These are phyloP conservation scores for Psophocarpus tetragonolobus DNA, from an alignment of 306 rosid species.

Conservation along the genomic window DNA sequence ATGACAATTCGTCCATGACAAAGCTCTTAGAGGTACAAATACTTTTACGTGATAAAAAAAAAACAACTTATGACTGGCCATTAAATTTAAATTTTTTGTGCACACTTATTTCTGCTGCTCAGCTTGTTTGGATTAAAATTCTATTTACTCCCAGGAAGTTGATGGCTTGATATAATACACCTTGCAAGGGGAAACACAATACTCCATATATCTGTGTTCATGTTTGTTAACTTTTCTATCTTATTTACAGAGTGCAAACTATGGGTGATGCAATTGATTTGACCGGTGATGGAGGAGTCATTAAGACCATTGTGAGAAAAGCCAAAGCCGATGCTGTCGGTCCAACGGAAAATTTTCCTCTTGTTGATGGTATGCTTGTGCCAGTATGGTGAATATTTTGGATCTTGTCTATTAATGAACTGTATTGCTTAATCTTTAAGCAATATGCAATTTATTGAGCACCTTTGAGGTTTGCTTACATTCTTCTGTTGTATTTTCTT, in stretches of 20 bases:
- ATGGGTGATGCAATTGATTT: conserved; percentile 86
- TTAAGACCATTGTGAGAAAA: conserved; percentile 67
- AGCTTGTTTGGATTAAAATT: background rate
- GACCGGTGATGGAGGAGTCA: conserved; percentile 81
- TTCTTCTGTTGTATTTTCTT: background rate
- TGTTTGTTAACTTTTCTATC: background rate
- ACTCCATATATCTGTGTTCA: background rate
- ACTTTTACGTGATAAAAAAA: too few relatives aligned
- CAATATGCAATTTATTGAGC: background rate
- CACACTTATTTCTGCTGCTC: background rate
- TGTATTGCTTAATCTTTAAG: background rate
- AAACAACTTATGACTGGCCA: background rate
- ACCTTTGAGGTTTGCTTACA: background rate
- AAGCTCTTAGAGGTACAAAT: background rate
- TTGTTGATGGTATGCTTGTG: conserved; percentile 72
- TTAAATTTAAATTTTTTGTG: background rate
- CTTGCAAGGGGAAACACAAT: background rate
- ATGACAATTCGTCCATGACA: background rate
- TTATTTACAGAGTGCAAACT: conserved; percentile 39
- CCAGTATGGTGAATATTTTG: background rate
- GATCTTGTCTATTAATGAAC: background rate
- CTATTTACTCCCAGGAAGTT: background rate
- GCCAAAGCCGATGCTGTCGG: conserved; percentile 71
- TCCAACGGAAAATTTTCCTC: conserved; percentile 88
- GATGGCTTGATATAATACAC: background rate